These are phyloP conservation scores for Cladorrhinum samala DNA, from an alignment of 495 filamentous ascomycete genomes.

Conservation along the genomic window DNA sequence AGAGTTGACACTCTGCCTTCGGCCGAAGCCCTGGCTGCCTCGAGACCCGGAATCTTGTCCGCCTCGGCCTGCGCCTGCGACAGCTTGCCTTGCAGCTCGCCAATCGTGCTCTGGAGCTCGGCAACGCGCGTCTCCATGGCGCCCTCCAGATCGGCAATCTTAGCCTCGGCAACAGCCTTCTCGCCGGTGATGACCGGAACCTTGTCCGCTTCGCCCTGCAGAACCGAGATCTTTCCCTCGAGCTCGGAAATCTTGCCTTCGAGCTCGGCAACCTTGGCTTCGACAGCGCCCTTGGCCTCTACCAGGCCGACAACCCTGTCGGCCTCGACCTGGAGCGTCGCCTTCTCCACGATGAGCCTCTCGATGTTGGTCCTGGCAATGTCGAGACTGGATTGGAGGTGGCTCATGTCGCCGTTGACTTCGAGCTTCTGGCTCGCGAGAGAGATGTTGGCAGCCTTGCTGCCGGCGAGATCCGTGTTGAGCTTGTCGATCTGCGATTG, in stretches of 20 bases:
- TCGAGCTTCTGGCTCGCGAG: slow-evolving; percentile 27
- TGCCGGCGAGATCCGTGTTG: slow-evolving; percentile 25
- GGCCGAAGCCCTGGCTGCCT: slow-evolving; percentile 22
- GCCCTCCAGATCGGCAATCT: slow-evolving; percentile 19
- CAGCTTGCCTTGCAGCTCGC: not conserved
- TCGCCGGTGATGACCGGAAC: slow-evolving; percentile 18
- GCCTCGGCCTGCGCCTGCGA: slow-evolving; percentile 25
- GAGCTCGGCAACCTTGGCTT: slow-evolving; percentile 23
- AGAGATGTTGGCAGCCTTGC: slow-evolving; percentile 28
- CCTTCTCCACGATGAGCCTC: slow-evolving; percentile 28
- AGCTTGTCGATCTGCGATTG: slow-evolving; percentile 22
- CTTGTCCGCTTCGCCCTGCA: slow-evolving; percentile 25
- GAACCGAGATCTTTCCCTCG: slow-evolving; percentile 13
- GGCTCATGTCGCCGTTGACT: slow-evolving; percentile 18
- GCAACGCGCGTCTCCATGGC: slow-evolving; percentile 50
- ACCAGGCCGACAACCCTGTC: slow-evolving; percentile 19
- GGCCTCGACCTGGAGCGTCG: slow-evolving; percentile 24
- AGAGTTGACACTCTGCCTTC: slow-evolving; percentile 6
- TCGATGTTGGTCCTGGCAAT: slow-evolving; percentile 20
- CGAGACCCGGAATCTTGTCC: slow-evolving; percentile 27
- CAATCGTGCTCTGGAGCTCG: slow-evolving; percentile 28
- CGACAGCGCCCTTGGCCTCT: slow-evolving; percentile 18
- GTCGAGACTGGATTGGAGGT: slow-evolving; percentile 16
- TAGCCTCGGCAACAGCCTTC: slow-evolving; percentile 26
- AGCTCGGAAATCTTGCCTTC: slow-evolving; percentile 15